These are phyloP conservation scores for Centella asiatica DNA, from an alignment of 129 eudicot species.

Conservation along the genomic window DNA sequence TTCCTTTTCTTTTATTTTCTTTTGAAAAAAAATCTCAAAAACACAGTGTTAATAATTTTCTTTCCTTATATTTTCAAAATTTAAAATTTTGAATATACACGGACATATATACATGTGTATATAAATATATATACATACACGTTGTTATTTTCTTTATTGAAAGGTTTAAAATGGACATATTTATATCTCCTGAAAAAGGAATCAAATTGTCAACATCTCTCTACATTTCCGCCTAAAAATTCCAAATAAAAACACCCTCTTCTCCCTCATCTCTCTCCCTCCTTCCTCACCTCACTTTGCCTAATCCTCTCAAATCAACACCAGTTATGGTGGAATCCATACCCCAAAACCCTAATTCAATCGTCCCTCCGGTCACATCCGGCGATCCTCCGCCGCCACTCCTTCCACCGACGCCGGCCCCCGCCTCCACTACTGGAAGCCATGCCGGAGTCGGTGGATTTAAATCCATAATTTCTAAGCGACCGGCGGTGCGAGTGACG, in stretches of 20 bases:
- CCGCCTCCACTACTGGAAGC: background rate
- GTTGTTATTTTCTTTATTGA: too few relatives aligned
- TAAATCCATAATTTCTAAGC: background rate
- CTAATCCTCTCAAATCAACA: background rate
- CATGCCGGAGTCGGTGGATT: background rate
- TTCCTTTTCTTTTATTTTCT: too few relatives aligned
- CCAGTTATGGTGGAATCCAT: slow-evolving; percentile 3
- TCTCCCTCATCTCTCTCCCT: background rate
- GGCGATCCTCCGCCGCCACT: slow-evolving; percentile 1
- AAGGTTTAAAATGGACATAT: too few relatives aligned
- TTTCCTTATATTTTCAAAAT: too few relatives aligned
- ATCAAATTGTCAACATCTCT: too few relatives aligned
- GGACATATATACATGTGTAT: too few relatives aligned
- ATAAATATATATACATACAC: too few relatives aligned
- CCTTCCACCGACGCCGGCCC: background rate
- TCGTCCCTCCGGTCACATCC: background rate
- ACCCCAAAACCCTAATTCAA: slow-evolving; percentile 2
- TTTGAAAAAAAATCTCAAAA: too few relatives aligned
- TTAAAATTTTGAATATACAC: too few relatives aligned
- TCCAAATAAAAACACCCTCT: background rate
- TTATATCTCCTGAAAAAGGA: too few relatives aligned
- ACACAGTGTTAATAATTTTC: too few relatives aligned
- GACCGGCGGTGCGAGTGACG: slow-evolving; percentile 57
- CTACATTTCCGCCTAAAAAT: slow-evolving; percentile 8
- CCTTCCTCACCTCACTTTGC: background rate